phyloP scores from a whole-genome alignment of 2,329 filamentous ascomycete species.

The Penicillium freii region DNA sequence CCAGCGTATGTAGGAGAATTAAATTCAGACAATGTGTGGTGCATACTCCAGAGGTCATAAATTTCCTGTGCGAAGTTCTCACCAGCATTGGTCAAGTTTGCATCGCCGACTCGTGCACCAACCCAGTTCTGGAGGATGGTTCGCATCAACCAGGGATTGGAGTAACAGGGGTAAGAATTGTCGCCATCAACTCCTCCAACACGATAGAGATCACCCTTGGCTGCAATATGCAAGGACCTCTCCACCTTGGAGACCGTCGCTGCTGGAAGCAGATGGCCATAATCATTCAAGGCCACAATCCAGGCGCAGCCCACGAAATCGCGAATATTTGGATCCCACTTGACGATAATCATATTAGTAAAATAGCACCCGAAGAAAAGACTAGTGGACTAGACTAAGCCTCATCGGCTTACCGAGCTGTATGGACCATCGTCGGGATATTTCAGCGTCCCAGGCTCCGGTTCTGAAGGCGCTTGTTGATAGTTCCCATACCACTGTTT shows the following conservation, averaged over 20 bases:
- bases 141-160: slow-evolving; percentile 63
- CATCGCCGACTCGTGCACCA: slow-evolving; percentile 53
- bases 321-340: slow-evolving; percentile 24
- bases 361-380: neutral
- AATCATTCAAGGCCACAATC: slow-evolving; percentile 21
- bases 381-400: too few relatives aligned
- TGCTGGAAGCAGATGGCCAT: slow-evolving; percentile 43
- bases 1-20: slow-evolving; percentile 64
- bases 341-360: neutral
- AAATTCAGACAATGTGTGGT: slow-evolving; percentile 61
- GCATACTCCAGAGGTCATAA: slow-evolving; percentile 56
- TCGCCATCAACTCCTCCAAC: slow-evolving; percentile 60
- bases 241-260: slow-evolving; percentile 48
- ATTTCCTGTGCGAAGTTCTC: slow-evolving; percentile 58
- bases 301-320: slow-evolving; percentile 22
- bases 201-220: slow-evolving; percentile 60
- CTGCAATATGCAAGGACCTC: slow-evolving; percentile 55
- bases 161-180: slow-evolving; percentile 63
- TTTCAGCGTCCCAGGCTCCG: slow-evolving; percentile 13
- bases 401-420: slow-evolving; percentile 8
- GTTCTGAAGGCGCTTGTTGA: slow-evolving; percentile 16
- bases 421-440: slow-evolving; percentile 16
- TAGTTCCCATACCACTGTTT: slow-evolving; percentile 25
- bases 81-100: slow-evolving; percentile 59
- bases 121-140: slow-evolving; percentile 61